These are phyloP conservation scores for Sporothrix mexicana DNA, from an alignment of 2,329 filamentous ascomycete genomes.

Conservation along the genomic window DNA sequence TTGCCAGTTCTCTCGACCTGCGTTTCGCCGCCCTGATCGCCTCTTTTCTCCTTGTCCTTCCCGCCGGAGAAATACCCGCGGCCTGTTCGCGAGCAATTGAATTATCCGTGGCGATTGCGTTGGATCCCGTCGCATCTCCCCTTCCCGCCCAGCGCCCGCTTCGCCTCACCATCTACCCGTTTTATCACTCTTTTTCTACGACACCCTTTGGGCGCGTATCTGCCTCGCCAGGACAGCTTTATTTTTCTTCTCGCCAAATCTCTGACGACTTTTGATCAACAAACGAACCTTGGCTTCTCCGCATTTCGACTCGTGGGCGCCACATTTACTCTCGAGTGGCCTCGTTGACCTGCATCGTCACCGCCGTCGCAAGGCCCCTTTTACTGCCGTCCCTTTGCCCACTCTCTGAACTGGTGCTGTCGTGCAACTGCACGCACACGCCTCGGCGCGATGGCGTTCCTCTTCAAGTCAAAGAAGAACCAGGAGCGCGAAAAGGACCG, in stretches of 20 bases:
- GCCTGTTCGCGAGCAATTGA: slow-evolving; percentile 13
- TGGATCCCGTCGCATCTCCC: slow-evolving; percentile 27
- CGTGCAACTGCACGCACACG: slow-evolving; percentile 32
- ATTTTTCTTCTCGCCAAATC: not conserved
- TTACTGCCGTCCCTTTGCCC: not conserved
- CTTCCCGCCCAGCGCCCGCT: slow-evolving; percentile 15
- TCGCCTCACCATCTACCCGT: slow-evolving; percentile 6
- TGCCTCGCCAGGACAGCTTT: not conserved
- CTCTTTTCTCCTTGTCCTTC: not conserved
- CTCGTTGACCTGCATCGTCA: not conserved
- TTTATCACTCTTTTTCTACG: slow-evolving; percentile 3
- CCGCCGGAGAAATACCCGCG: slow-evolving; percentile 18
- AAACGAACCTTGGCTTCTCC: not conserved
- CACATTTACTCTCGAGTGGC: not conserved
- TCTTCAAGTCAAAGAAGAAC: slow-evolving; percentile 82
- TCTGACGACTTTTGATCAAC: not conserved
- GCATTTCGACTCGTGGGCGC: not conserved
- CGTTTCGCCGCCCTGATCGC: not conserved
- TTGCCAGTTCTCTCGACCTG: not conserved
- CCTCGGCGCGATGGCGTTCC: slow-evolving; percentile 70
- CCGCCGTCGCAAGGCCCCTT: not conserved
- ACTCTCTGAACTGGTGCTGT: slow-evolving; percentile 18
- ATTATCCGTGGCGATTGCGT: slow-evolving; percentile 20
- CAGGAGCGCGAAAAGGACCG: slow-evolving; percentile 69
- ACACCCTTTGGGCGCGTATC: not conserved